These are phyloP conservation scores for Penicillium nordicum DNA, from an alignment of 2,329 filamentous ascomycete species.

Conservation along the genomic window DNA sequence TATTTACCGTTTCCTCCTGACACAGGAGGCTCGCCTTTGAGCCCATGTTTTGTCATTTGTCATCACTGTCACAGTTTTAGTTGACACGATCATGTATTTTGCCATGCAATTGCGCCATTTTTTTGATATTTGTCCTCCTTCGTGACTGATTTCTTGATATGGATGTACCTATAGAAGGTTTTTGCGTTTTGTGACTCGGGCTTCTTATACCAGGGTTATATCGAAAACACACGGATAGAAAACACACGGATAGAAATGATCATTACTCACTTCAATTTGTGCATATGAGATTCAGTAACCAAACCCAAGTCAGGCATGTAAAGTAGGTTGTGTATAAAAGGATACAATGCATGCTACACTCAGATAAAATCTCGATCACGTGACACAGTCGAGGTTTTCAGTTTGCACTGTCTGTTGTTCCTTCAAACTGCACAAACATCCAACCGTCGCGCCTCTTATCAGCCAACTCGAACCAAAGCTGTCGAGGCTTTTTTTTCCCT, in stretches of 20 bases:
- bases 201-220: not conserved
- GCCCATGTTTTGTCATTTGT: not conserved
- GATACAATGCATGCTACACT: not conserved
- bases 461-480: slow-evolving; percentile 15
- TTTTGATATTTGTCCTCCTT: not conserved
- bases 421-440: slow-evolving; percentile 43
- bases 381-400: slow-evolving; percentile 18
- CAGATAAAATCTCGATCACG: not conserved
- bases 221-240: not conserved
- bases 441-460: slow-evolving; percentile 27
- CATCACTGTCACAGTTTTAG: not conserved
- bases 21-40: not conserved
- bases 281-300: no score
- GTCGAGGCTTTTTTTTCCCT: not conserved
- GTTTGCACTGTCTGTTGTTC: slow-evolving; percentile 41
- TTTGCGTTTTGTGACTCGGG: not conserved
- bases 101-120: not conserved
- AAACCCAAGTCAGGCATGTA: not conserved
- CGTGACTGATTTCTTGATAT: not conserved
- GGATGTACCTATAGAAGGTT: not conserved
- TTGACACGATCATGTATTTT: not conserved
- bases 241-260: not conserved
- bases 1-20: not conserved
- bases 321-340: not conserved
- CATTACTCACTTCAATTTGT: not conserved